Conservation (phyloP, 768 basidiomycete genomes). For the Boletus tylopilopsis region DNA sequence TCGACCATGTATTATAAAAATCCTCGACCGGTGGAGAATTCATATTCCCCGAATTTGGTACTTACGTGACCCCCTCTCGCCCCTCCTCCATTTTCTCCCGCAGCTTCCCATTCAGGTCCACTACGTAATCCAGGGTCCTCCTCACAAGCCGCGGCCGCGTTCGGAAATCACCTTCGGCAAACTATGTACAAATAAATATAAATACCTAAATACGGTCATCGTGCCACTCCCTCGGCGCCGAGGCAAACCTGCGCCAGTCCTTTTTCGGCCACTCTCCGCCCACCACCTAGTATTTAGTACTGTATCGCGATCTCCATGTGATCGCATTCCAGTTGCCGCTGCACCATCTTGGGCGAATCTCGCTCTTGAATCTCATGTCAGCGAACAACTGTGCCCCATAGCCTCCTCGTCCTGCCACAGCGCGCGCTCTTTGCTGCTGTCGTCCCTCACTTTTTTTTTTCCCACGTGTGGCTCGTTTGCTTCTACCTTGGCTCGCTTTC, state of each 20-base stretch:
- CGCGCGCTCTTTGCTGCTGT: constrained; percentile 25
- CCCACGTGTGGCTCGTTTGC: constrained; percentile 15
- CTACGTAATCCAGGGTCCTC: constrained; percentile 35
- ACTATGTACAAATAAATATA: constrained; percentile 21
- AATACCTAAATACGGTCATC: constrained; percentile 22
- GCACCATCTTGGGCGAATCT: constrained; percentile 33
- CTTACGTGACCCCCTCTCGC: constrained; percentile 31
- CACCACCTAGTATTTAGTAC: no score
- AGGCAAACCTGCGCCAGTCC: constrained; percentile 30
- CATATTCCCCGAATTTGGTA: constrained; percentile 34
- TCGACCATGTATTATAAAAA: constrained; percentile 38
- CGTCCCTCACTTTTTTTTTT: no score
- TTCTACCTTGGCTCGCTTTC: constrained; percentile 28
- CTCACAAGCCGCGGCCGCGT: constrained; percentile 35
- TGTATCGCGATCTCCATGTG: constrained; percentile 33
- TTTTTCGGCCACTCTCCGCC: constrained; percentile 30
- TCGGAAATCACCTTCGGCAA: constrained; percentile 39
- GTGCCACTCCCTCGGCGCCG: constrained; percentile 41
- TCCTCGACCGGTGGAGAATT: constrained; percentile 37
- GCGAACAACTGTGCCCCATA: constrained; percentile 20
- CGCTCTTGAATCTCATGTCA: constrained; percentile 28
- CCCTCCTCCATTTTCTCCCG: constrained; percentile 31
- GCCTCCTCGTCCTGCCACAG: constrained; percentile 21
- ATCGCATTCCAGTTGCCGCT: constrained; percentile 33
- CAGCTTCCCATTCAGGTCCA: constrained; percentile 23